Conservation (phyloP, 768 basidiomycete species). For the Roridomyces roridus region DNA sequence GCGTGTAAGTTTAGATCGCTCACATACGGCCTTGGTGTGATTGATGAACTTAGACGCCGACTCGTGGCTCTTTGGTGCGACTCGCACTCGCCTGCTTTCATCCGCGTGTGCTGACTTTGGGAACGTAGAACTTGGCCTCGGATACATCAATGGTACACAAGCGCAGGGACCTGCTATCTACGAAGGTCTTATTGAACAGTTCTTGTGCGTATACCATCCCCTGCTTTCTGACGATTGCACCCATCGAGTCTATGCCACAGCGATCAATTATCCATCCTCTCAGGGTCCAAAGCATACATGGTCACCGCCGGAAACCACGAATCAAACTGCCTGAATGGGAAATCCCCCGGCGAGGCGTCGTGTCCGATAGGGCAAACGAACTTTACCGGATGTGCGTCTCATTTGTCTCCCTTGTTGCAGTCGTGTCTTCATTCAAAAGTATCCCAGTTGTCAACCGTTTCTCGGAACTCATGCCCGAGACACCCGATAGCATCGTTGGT, state of each 20-base stretch:
- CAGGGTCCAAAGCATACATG: conserved; percentile 12
- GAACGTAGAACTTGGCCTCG: conserved; percentile 5
- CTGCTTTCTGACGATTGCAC: conserved; percentile 4
- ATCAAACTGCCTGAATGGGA: conserved; percentile 10
- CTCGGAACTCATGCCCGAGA: conserved; percentile 11
- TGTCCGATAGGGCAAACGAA: conserved; percentile 10
- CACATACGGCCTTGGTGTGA: background rate
- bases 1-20: conserved; percentile 10
- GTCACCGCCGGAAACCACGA: conserved; percentile 11
- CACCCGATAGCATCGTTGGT: conserved; percentile 4
- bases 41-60: conserved; percentile 8
- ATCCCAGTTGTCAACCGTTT: conserved; percentile 9
- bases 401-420: too few species aligned
- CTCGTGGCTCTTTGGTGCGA: conserved; percentile 7
- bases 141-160: conserved; percentile 11
- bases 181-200: conserved; percentile 7
- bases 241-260: conserved; percentile 4
- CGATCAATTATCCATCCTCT: conserved; percentile 7
- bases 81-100: background rate
- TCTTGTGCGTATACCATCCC: conserved; percentile 8
- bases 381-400: conserved; percentile 10
- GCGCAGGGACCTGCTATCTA: conserved; percentile 11
- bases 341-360: conserved; percentile 12
- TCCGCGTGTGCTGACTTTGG: background rate
- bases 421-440: too few species aligned